phyloP scores from a whole-genome alignment of 768 basidiomycete species.

The Pleurotus eryngii region DNA sequence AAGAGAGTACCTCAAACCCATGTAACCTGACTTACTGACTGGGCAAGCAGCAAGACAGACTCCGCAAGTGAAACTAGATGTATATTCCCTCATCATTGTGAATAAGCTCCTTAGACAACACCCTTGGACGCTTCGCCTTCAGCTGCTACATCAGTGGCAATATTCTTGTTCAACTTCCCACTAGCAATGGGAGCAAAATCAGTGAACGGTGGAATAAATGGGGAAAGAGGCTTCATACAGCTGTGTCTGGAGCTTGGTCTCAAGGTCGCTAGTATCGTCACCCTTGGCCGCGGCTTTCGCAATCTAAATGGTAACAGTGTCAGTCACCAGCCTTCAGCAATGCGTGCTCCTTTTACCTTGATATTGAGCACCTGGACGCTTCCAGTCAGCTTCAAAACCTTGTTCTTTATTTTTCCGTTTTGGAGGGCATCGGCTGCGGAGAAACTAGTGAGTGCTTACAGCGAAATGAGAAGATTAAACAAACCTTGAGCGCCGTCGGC shows the following conservation, averaged over 20 bases:
- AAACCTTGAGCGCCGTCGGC: constrained; percentile 25
- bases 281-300: constrained; percentile 32
- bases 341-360: constrained; percentile 20
- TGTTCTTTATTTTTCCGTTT: constrained; percentile 42
- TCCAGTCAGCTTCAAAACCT: constrained; percentile 40
- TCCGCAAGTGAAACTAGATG: not conserved
- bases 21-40: too few relatives aligned
- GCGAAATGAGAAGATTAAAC: not conserved
- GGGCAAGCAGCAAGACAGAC: not conserved
- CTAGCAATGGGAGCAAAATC: not conserved
- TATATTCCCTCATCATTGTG: not conserved
- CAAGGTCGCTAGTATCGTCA: constrained; percentile 21
- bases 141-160: constrained; percentile 27
- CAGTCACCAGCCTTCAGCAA: not conserved
- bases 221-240: constrained; percentile 15
- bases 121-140: constrained; percentile 28
- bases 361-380: constrained; percentile 31
- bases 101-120: constrained; percentile 10
- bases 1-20: too few relatives aligned
- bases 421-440: constrained; percentile 29
- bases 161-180: constrained; percentile 32
- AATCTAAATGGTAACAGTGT: constrained; percentile 14
- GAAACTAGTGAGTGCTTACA: not conserved
- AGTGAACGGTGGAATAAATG: not conserved
- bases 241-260: constrained; percentile 23